phyloP scores from a whole-genome alignment of 2,329 filamentous ascomycete species.

The Colletotrichum sp. region DNA sequence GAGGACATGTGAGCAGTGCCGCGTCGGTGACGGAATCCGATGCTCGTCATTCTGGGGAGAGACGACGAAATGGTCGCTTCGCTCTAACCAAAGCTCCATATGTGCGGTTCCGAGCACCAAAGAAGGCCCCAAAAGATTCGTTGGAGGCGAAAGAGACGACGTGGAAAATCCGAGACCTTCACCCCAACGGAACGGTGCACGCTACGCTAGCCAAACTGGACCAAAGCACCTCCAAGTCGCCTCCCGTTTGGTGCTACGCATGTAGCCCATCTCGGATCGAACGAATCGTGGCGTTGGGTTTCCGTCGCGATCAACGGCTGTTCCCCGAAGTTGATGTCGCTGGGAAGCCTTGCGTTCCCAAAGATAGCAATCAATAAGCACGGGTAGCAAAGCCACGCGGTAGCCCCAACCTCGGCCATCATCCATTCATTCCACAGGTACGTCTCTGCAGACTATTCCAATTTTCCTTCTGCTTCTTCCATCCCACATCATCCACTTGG shows the following conservation, averaged over 20 bases:
- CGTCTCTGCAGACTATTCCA: background rate
- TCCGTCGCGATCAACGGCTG: background rate
- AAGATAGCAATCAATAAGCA: background rate
- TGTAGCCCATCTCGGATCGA: background rate
- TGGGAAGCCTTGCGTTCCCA: background rate
- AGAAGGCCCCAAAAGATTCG: background rate
- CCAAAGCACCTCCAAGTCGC: background rate
- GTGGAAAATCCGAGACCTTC: background rate
- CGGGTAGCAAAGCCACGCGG: background rate
- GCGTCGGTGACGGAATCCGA: background rate
- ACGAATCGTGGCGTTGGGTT: background rate
- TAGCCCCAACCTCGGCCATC: background rate
- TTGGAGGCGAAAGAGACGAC: background rate
- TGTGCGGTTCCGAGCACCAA: background rate
- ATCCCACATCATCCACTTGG: conserved; percentile 1
- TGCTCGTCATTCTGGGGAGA: background rate
- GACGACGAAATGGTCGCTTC: background rate
- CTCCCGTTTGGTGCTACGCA: background rate
- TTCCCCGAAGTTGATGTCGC: background rate
- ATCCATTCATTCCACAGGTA: background rate
- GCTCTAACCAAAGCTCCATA: background rate
- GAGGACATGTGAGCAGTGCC: background rate
- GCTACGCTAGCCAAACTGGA: background rate
- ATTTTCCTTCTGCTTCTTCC: background rate
- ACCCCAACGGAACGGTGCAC: background rate